A percentile compares a stretch with the other conserved stretches of the same genome.
Evolutionary conservation across 768 basidiomycete genomes (phyloP).

Genomic region (Xerocomellus amylosporus): DNA sequence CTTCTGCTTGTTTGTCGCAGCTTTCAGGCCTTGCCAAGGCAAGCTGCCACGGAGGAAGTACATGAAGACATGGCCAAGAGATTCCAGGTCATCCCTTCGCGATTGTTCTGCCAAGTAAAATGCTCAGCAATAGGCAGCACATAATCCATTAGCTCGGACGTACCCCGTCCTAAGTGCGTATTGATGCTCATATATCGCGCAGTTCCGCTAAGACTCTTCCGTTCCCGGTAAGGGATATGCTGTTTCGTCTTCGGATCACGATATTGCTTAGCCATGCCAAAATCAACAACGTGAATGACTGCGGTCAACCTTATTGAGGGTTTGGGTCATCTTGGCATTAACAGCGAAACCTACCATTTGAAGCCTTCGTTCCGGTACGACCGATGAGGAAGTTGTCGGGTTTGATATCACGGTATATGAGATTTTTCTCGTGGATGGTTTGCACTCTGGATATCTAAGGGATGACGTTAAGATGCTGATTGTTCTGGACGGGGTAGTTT

Average conservation of each 20-base stretch:
- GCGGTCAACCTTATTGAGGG: background rate
- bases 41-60: conserved; percentile 96
- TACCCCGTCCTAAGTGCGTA: conserved; percentile 95
- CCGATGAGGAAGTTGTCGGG: conserved; percentile 99
- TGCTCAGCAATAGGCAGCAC: conserved; percentile 6
- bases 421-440: conserved; percentile 98
- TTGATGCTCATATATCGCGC: conserved; percentile 99
- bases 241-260: conserved; percentile 99
- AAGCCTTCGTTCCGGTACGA: conserved; percentile 84
- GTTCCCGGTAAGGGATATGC: conserved; percentile 98
- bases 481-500: conserved; percentile 18
- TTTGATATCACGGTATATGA: conserved; percentile 99
- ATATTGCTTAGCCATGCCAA: conserved; percentile 99
- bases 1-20: conserved; percentile 99
- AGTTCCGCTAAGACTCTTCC: conserved; percentile 95
- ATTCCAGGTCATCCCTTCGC: conserved; percentile 94
- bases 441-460: conserved; percentile 87
- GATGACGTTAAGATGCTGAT: conserved; percentile 1
- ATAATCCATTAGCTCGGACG: conserved; percentile 15
- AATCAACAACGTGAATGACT: conserved; percentile 95
- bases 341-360: conserved; percentile 55
- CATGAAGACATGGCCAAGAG: conserved; percentile 99
- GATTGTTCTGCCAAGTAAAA: conserved; percentile 63
- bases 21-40: conserved; percentile 99
- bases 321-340: background rate